phyloP scores from a whole-genome alignment of 164 flowering plant species.

The Aristolochia fimbriata region DNA sequence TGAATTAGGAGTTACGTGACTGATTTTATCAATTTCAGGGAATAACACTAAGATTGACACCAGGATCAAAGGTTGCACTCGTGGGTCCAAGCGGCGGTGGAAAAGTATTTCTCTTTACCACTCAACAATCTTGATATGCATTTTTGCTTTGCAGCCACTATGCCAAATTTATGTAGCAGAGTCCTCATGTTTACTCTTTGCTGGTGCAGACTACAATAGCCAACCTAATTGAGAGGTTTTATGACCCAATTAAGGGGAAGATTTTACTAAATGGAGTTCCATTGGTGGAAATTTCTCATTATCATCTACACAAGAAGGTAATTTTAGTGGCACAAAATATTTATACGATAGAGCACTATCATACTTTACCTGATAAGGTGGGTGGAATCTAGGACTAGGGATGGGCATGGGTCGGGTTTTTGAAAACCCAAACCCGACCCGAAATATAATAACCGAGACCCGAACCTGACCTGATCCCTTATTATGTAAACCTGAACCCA shows the following conservation, averaged over 20 bases:
- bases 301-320: slow-evolving; percentile 88
- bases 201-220: slow-evolving; percentile 88
- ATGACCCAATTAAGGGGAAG: slow-evolving; percentile 81
- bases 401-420: too few relatives aligned
- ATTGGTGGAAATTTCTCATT: slow-evolving; percentile 74
- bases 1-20: neutral
- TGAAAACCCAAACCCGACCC: too few relatives aligned
- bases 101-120: slow-evolving; percentile 39
- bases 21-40: slow-evolving; percentile 36
- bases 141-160: neutral
- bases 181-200: slow-evolving; percentile 5
- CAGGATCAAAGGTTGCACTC: slow-evolving; percentile 94
- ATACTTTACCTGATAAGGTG: too few relatives aligned
- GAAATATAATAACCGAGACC: too few relatives aligned
- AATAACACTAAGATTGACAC: slow-evolving; percentile 53
- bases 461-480: too few relatives aligned
- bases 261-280: slow-evolving; percentile 77
- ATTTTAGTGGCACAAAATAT: slow-evolving; percentile 2
- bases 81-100: slow-evolving; percentile 99
- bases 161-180: neutral
- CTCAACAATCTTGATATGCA: neutral
- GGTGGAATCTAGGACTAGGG: too few relatives aligned
- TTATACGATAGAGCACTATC: neutral
- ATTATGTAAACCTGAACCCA: too few relatives aligned
- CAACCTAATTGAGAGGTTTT: slow-evolving; percentile 88